These are phyloP conservation scores for Tuber indicum DNA, from an alignment of 495 filamentous ascomycete species.

Conservation along the genomic window DNA sequence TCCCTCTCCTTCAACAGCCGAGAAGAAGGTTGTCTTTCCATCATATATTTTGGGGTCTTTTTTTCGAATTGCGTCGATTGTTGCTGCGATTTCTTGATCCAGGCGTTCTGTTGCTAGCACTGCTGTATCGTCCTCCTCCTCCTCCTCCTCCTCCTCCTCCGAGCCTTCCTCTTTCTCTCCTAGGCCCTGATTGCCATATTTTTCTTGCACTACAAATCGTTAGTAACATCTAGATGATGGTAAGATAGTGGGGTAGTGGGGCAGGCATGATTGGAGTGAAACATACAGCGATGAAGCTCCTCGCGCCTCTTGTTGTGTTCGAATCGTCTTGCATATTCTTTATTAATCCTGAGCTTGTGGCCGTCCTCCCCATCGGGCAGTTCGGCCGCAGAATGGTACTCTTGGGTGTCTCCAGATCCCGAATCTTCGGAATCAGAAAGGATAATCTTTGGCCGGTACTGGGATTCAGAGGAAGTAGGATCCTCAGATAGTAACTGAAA, in stretches of 20 bases:
- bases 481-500: constrained; percentile 18
- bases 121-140: constrained; percentile 85
- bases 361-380: constrained; percentile 39
- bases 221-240: constrained; percentile 7
- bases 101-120: constrained; percentile 71
- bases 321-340: constrained; percentile 80
- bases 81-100: constrained; percentile 78
- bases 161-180: constrained; percentile 43
- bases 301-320: constrained; percentile 96
- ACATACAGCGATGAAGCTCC: constrained; percentile 72
- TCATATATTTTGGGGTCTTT: constrained; percentile 92
- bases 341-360: constrained; percentile 67
- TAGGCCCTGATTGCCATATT: constrained; percentile 57
- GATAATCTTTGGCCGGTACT: constrained; percentile 18
- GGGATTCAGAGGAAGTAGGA: neutral
- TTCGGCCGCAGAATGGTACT: constrained; percentile 30
- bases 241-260: neutral
- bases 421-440: constrained; percentile 31
- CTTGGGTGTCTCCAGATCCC: constrained; percentile 6
- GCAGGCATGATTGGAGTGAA: neutral
- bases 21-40: constrained; percentile 67
- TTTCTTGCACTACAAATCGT: constrained; percentile 65
- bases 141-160: constrained; percentile 60
- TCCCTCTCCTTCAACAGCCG: constrained; percentile 51
- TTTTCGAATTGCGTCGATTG: constrained; percentile 72